phyloP scores from a whole-genome alignment of 306 rosid species.

The Gynostemma pentaphyllum region DNA sequence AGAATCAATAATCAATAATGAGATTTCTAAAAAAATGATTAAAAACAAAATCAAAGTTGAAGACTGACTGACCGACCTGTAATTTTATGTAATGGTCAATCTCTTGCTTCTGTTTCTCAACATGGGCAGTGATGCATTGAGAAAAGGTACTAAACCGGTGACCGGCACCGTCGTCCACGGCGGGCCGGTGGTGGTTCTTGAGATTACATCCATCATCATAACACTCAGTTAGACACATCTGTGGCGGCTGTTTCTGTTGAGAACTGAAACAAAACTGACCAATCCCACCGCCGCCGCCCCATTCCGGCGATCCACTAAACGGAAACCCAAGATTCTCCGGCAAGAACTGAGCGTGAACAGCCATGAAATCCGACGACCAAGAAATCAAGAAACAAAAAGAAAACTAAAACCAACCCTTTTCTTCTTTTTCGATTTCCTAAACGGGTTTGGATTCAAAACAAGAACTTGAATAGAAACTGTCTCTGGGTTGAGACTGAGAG shows the following conservation, averaged over 20 bases:
- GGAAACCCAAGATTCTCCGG: constrained; percentile 30
- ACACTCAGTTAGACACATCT: constrained; percentile 9
- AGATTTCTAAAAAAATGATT: background rate
- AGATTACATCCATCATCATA: constrained; percentile 4
- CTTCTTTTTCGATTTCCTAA: background rate
- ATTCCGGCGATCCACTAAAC: constrained; percentile 13
- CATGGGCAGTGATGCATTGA: constrained; percentile 19
- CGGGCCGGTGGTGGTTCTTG: constrained; percentile 3
- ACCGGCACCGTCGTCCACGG: background rate
- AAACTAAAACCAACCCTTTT: background rate
- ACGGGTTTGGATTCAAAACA: background rate
- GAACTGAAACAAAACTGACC: constrained; percentile 20
- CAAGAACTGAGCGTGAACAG: constrained; percentile 48
- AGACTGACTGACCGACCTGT: constrained; percentile 27
- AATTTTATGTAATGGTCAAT: constrained; percentile 34
- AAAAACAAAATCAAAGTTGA: background rate
- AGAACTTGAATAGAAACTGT: too few species aligned
- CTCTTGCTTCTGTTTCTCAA: constrained; percentile 37
- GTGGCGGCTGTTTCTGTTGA: constrained; percentile 27
- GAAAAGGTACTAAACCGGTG: constrained; percentile 1
- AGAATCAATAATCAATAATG: background rate
- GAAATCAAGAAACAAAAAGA: too few species aligned
- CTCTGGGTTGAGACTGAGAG: too few species aligned
- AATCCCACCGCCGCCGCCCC: constrained; percentile 14
- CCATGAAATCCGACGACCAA: constrained; percentile 23